Evolutionary conservation across 176 grass and related monocot species (phyloP), one percentile per base, ranked within the genome.

Genomic region (Poa annua): DNA sequence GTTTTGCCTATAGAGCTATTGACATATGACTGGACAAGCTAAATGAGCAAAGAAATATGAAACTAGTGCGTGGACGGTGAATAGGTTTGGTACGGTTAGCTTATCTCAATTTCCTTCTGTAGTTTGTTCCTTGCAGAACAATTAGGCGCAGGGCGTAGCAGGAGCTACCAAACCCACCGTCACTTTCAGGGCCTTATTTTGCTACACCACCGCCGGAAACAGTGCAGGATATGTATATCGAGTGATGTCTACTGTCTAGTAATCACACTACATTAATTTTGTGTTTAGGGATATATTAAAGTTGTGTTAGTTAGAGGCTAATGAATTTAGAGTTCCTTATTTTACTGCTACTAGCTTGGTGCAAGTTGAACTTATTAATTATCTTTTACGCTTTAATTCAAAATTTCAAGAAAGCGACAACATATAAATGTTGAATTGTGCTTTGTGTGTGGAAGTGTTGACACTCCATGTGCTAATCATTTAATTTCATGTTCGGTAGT

Each of bases 181-280:
- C 80, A 9, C 53, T 73, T n/a, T 82, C 52, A 9, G 36, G 22
- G 0, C 22, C 26, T 29, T 51, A 71, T 81, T 81, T 32, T 81
- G 51, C 66, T 53, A 80, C 12, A 45, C 66, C 19, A 80, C 79
- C n/a, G 11, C 7, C 11, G 3, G 57, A 25, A 25, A 62, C 7
- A 25, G 56, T 25, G 14, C 33, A 48, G 15, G 24, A 22, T 42
- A 42, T 48, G 14, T 60, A 62, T 19, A 34, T 49, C 17, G 49
- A 65, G 62, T 35, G 29, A 35, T 65, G 62, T 34, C 25, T 34
- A 34, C 62, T 65, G 14, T 34, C 62, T 65, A 65, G 61, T 16
- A 16, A 16, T 22, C 20, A 21, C 12, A 21, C 4, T 71, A 24
- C 24, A 48, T 25, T 70, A 42, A 42, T 3, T 4, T n/a, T 44